Conservation (phyloP, 306 rosid species). For the Geum urbanum region DNA sequence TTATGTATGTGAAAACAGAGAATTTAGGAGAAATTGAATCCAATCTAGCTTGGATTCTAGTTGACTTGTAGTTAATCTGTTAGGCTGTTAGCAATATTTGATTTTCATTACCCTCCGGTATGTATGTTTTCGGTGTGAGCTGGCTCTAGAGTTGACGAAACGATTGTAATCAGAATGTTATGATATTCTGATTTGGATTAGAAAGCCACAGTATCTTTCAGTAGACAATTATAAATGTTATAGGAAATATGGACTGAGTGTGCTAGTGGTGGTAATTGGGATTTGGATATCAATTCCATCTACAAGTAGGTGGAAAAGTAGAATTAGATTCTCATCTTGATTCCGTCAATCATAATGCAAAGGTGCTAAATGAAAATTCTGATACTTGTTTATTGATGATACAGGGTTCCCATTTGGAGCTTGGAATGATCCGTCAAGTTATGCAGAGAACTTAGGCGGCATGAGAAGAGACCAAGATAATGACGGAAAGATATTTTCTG, state of each 20-base stretch:
- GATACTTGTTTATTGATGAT: constrained; percentile 32
- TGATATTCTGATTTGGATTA: background rate
- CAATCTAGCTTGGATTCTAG: too few relatives aligned
- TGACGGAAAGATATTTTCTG: constrained; percentile 43
- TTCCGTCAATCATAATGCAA: constrained; percentile 40
- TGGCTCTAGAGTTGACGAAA: background rate
- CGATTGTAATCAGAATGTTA: background rate
- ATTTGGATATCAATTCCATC: constrained; percentile 38
- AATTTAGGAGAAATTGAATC: background rate
- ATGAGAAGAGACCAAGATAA: constrained; percentile 49
- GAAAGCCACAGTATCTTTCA: background rate
- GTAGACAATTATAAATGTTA: constrained; percentile 11
- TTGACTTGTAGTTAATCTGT: too few relatives aligned
- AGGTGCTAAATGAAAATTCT: constrained; percentile 33
- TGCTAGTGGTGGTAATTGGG: constrained; percentile 24
- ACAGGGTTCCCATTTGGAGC: constrained; percentile 50
- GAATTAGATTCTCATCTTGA: constrained; percentile 51
- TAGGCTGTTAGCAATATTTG: background rate
- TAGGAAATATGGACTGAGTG: constrained; percentile 44
- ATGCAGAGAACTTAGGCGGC: constrained; percentile 38
- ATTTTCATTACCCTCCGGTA: too few relatives aligned
- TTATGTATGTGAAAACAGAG: too few relatives aligned
- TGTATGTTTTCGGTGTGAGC: background rate
- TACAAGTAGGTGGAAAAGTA: constrained; percentile 49
- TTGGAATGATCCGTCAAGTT: constrained; percentile 54